Percentiles rank a stretch among this genome's conserved stretches.
phyloP scores from a whole-genome alignment of 2,329 filamentous ascomycete species.

The Shiraia sp. region DNA sequence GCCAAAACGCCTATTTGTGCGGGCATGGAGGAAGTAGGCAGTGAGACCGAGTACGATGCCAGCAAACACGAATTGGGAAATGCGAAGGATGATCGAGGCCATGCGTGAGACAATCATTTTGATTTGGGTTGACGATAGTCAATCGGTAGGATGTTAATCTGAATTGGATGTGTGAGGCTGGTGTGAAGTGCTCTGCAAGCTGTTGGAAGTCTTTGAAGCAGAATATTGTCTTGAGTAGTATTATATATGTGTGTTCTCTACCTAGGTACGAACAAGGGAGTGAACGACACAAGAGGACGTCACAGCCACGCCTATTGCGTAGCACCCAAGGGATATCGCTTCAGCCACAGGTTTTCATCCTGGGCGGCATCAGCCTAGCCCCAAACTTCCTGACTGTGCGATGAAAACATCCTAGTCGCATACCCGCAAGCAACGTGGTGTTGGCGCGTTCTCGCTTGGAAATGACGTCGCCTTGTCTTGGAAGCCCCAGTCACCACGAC shows the following conservation, averaged over 20 bases:
- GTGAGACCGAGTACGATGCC: constrained; percentile 55
- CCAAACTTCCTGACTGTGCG: constrained; percentile 4
- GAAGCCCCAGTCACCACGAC: constrained; percentile 2
- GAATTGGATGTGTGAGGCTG: background rate
- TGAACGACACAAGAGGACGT: constrained; percentile 7
- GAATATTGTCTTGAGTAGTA: background rate
- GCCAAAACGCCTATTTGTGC: constrained; percentile 40
- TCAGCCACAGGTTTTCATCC: constrained; percentile 5
- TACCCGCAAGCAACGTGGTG: constrained; percentile 7
- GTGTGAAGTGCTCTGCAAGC: background rate
- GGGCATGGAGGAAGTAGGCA: constrained; percentile 26
- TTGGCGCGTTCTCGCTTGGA: constrained; percentile 5
- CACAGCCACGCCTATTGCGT: constrained; percentile 21
- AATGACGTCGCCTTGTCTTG: constrained; percentile 8
- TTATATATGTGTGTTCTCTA: constrained; percentile 6
- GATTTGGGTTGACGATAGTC: background rate
- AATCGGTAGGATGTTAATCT: background rate
- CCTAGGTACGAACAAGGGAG: background rate
- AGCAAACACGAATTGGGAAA: constrained; percentile 70
- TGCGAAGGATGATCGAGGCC: constrained; percentile 61
- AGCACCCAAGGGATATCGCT: constrained; percentile 1
- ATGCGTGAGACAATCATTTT: constrained; percentile 51
- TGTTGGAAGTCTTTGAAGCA: background rate
- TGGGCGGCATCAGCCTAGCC: constrained; percentile 11
- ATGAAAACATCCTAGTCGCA: constrained; percentile 8